phyloP scores from a whole-genome alignment of 202 grass and related monocot genomes.

The Panicum virgatum region DNA sequence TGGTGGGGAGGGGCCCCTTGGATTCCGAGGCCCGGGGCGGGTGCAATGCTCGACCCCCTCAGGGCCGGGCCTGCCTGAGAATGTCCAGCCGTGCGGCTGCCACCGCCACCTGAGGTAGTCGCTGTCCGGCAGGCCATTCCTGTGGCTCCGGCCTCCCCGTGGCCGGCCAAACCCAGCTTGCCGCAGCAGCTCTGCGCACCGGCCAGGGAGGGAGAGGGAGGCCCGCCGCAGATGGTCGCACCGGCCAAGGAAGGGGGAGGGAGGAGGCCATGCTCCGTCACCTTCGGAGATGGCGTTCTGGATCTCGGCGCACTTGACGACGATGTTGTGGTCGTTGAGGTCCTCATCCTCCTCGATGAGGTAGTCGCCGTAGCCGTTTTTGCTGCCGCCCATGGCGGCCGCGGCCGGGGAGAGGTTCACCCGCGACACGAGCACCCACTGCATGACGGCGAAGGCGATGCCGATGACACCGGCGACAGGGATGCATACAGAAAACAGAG shows the following conservation, averaged over 20 bases:
- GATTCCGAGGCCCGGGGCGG: no score
- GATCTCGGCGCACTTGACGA: constrained; percentile 90
- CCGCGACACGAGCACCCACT: constrained; percentile 75
- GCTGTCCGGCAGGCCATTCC: constrained; percentile 69
- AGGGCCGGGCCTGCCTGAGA: no score
- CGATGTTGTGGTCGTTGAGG: constrained; percentile 94
- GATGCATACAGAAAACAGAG: no score
- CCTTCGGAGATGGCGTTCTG: constrained; percentile 89
- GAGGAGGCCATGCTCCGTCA: constrained; percentile 24
- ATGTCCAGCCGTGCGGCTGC: constrained; percentile 77
- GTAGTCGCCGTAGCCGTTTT: constrained; percentile 60
- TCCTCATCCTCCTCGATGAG: constrained; percentile 98
- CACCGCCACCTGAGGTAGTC: constrained; percentile 85
- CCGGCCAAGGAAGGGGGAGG: no score
- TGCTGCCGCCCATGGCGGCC: constrained; percentile 26
- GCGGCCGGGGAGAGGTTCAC: constrained; percentile 77
- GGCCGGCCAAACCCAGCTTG: no score
- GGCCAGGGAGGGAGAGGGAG: no score
- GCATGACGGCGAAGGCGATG: constrained; percentile 74
- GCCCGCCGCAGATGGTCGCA: no score
- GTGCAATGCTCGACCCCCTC: no score
- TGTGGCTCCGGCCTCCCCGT: no score
- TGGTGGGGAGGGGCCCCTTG: no score
- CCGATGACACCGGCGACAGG: constrained; percentile 63
- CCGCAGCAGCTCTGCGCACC: no score